These are phyloP conservation scores for Cercospora janseana DNA, from an alignment of 2,329 filamentous ascomycete species.

Conservation along the genomic window DNA sequence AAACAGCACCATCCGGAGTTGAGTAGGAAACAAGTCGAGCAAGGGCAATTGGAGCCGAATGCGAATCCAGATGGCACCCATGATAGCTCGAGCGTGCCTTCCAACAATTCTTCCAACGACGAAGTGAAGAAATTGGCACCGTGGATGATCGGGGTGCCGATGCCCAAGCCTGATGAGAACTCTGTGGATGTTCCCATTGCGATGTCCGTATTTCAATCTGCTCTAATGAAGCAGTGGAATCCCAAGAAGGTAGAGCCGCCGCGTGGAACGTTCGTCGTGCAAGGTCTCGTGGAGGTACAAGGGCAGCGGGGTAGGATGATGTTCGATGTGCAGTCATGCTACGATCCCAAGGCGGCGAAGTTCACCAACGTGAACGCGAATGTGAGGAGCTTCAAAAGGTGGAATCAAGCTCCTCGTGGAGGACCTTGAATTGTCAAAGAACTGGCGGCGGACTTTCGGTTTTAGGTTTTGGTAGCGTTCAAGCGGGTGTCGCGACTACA, in stretches of 20 bases:
- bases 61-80: constrained; percentile 17
- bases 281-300: constrained; percentile 48
- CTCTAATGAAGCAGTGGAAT: constrained; percentile 35
- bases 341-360: constrained; percentile 45
- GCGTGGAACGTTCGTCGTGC: constrained; percentile 46
- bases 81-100: constrained; percentile 4
- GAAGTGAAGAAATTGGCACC: constrained; percentile 25
- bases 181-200: constrained; percentile 35
- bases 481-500: constrained; percentile 14
- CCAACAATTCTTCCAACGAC: constrained; percentile 10
- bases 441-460: neutral
- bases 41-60: constrained; percentile 27
- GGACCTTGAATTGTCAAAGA: constrained; percentile 33
- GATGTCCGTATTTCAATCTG: constrained; percentile 30
- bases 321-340: constrained; percentile 47
- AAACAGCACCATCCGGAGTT: constrained; percentile 30
- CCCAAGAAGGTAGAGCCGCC: constrained; percentile 40
- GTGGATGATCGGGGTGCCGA: constrained; percentile 29
- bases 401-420: constrained; percentile 43
- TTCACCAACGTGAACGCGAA: constrained; percentile 38
- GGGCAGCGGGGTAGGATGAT: constrained; percentile 44
- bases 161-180: constrained; percentile 21
- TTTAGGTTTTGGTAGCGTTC: constrained; percentile 17
- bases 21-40: constrained; percentile 21
- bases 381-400: constrained; percentile 35